Percentiles rank a stretch among this genome's conserved stretches.
Evolutionary conservation across 1,284 basidiomycete genomes (phyloP).

Genomic region (Heterobasidion parviporum): DNA sequence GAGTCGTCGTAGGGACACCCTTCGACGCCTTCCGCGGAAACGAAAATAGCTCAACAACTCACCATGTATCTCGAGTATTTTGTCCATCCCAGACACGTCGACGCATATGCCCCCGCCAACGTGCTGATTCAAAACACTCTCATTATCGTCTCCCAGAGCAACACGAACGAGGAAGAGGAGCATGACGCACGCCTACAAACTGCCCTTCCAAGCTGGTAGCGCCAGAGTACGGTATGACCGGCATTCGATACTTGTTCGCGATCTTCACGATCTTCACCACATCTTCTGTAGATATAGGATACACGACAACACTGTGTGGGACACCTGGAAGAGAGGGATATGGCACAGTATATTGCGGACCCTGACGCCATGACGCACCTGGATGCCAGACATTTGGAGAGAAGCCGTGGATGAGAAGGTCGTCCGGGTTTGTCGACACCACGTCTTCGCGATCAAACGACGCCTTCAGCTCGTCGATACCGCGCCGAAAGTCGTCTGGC

Average conservation of each 20-base stretch:
- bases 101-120: constrained; percentile 71
- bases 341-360: not conserved
- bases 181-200: constrained; percentile 45
- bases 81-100: constrained; percentile 81
- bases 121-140: constrained; percentile 25
- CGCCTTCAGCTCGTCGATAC: constrained; percentile 34
- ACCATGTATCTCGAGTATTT: constrained; percentile 74
- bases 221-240: constrained; percentile 50
- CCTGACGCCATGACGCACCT: constrained; percentile 23
- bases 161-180: not conserved
- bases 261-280: constrained; percentile 51
- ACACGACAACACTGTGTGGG: constrained; percentile 56
- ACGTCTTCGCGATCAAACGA: constrained; percentile 24
- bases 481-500: constrained; percentile 35
- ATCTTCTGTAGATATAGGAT: constrained; percentile 41
- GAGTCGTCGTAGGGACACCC: no score
- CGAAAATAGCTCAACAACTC: constrained; percentile 8
- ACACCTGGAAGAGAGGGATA: not conserved
- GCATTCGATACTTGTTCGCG: constrained; percentile 46
- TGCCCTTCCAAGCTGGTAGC: constrained; percentile 56
- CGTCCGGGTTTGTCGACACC: constrained; percentile 43
- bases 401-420: constrained; percentile 43
- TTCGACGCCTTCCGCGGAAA: no score
- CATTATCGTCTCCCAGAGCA: not conserved
- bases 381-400: constrained; percentile 43